A percentile compares a stretch with the other conserved stretches of the same genome.
phyloP scores from a whole-genome alignment of 2,329 filamentous ascomycete genomes.

The Sphaerulina populicola region DNA sequence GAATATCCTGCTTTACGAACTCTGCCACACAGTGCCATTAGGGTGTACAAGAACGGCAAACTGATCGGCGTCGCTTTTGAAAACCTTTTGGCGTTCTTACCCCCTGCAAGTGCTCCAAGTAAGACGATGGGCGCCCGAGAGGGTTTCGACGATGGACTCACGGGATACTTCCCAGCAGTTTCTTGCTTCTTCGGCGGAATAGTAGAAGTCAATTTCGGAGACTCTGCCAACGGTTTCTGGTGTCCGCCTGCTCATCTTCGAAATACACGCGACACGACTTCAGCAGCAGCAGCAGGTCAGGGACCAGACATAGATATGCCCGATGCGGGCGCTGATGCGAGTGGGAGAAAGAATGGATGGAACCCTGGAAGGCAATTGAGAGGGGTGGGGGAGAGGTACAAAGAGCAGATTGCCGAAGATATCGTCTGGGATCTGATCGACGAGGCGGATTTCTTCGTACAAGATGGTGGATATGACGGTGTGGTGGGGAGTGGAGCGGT shows the following conservation, averaged over 20 bases:
- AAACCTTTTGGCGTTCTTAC: slow-evolving; percentile 80
- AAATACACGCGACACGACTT: slow-evolving; percentile 16
- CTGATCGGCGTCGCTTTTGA: slow-evolving; percentile 81
- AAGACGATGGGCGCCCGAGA: slow-evolving; percentile 64
- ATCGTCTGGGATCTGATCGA: slow-evolving; percentile 88
- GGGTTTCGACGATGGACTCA: slow-evolving; percentile 84
- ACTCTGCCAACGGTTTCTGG: slow-evolving; percentile 77
- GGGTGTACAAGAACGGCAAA: slow-evolving; percentile 85
- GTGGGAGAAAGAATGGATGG: slow-evolving; percentile 24
- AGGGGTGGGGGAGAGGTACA: slow-evolving; percentile 68
- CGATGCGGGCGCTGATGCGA: slow-evolving; percentile 20
- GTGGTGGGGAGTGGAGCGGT: slow-evolving; percentile 21
- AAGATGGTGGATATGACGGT: slow-evolving; percentile 48
- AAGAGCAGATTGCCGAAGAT: slow-evolving; percentile 91
- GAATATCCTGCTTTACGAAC: slow-evolving; percentile 68
- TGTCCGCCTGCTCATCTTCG: slow-evolving; percentile 57
- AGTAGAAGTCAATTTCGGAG: slow-evolving; percentile 88
- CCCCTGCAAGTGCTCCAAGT: slow-evolving; percentile 71
- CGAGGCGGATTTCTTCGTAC: slow-evolving; percentile 82
- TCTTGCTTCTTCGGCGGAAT: slow-evolving; percentile 87
- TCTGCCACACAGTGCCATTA: slow-evolving; percentile 75
- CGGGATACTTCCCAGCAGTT: slow-evolving; percentile 91
- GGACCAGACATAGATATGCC: slow-evolving; percentile 33
- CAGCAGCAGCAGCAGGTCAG: not conserved
- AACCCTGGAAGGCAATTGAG: slow-evolving; percentile 39